Conservation (phyloP, 345 rosid species). For the Litchi chinensis region DNA sequence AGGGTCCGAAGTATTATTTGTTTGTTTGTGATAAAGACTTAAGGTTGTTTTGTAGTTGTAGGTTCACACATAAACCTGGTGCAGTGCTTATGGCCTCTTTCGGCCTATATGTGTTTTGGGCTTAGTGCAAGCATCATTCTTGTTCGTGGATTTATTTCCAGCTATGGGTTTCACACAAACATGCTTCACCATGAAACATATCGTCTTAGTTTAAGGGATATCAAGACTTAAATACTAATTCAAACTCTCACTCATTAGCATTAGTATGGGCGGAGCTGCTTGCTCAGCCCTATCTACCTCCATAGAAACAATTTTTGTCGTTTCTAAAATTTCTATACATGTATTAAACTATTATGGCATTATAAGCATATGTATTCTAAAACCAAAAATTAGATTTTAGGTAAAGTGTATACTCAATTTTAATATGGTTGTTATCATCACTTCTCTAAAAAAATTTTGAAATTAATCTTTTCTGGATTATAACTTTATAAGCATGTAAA, state of each 20-base stretch:
- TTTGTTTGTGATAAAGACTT: neutral
- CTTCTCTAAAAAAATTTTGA: neutral
- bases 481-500: neutral
- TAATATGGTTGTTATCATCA: neutral
- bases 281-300: neutral
- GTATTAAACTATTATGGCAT: neutral
- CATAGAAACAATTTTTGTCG: neutral
- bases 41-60: neutral
- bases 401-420: no score
- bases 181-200: neutral
- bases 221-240: neutral
- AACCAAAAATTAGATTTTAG: neutral
- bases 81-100: neutral
- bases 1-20: neutral
- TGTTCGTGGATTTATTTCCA: neutral
- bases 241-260: neutral
- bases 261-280: neutral
- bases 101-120: neutral
- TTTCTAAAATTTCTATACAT: neutral
- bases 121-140: neutral
- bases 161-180: neutral
- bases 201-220: neutral
- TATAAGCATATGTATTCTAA: no score
- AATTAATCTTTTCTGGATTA: neutral
- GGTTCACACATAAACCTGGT: neutral